Percentiles rank a stretch among this genome's conserved stretches.
Evolutionary conservation across 805 yeast species (phyloP).

Genomic region (Debaryomyces maramus): DNA sequence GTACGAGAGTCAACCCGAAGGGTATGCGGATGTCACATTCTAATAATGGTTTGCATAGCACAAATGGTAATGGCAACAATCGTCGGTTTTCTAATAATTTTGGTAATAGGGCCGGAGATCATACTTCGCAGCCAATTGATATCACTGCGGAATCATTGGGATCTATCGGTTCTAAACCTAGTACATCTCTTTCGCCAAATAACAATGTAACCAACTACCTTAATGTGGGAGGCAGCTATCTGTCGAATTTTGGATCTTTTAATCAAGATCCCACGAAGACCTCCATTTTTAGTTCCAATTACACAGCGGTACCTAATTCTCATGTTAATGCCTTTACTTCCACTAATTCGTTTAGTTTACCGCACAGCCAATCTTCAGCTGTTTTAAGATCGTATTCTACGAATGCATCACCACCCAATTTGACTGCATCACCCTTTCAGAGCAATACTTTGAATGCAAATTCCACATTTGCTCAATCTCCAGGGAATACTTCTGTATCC

Average conservation of each 20-base stretch:
- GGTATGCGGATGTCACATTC: slow-evolving; percentile 4
- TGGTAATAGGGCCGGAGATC: not conserved
- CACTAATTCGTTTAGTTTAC: not conserved
- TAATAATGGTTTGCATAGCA: slow-evolving; percentile 2
- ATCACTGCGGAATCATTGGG: slow-evolving; percentile 8
- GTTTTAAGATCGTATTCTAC: slow-evolving; percentile 13
- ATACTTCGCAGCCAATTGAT: slow-evolving; percentile 15
- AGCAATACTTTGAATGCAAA: slow-evolving; percentile 1
- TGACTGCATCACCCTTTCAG: slow-evolving; percentile 8
- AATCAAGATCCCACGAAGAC: not conserved
- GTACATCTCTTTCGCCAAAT: slow-evolving; percentile 2
- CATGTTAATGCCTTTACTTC: not conserved
- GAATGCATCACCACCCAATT: slow-evolving; percentile 12
- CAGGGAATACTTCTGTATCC: slow-evolving; percentile 6
- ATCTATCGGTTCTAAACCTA: slow-evolving; percentile 2
- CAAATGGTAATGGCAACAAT: slow-evolving; percentile 4
- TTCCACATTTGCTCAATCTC: slow-evolving; percentile 9
- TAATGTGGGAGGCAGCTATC: slow-evolving; percentile 5
- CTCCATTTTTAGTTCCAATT: not conserved
- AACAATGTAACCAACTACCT: slow-evolving; percentile 13
- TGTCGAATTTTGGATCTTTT: slow-evolving; percentile 7
- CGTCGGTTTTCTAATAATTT: slow-evolving; percentile 3
- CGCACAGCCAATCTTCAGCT: not conserved
- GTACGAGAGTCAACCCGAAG: slow-evolving; percentile 68
- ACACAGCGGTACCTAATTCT: not conserved